Conservation (phyloP, 441 rosid genomes). For the Codiaeum variegatum region DNA sequence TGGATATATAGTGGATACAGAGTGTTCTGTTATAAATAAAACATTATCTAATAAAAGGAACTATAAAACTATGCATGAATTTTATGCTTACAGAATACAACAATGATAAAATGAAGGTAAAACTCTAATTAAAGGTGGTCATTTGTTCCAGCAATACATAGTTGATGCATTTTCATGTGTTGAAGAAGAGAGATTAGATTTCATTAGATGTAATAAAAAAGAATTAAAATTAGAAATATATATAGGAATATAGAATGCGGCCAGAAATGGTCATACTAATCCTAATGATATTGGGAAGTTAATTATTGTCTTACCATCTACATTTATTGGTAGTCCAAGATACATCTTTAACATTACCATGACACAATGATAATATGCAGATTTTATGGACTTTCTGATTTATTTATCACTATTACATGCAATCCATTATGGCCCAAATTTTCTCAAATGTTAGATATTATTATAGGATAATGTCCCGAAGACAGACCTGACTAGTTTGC, state of each 20-base stretch:
- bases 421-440: too few species aligned
- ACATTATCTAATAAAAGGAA: not conserved
- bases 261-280: fast-evolving
- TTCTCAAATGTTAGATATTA: too few species aligned
- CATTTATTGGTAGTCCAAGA: fast-evolving
- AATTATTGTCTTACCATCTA: too few species aligned
- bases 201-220: not conserved
- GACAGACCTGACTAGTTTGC: not conserved
- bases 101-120: not conserved
- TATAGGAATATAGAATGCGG: not conserved
- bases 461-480: not conserved
- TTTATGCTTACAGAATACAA: not conserved
- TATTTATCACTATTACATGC: too few species aligned
- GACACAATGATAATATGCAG: not conserved
- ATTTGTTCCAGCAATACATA: too few species aligned
- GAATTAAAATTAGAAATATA: too few species aligned
- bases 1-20: not conserved
- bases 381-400: not conserved
- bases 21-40: too few species aligned
- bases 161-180: not conserved
- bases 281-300: too few species aligned
- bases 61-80: not conserved
- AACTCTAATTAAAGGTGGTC: not conserved
- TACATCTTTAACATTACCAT: not conserved
- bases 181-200: not conserved